Percentiles rank a stretch among this genome's conserved stretches.
Conservation (phyloP, 1,284 basidiomycete genomes). For the Trichosporon ovoides region DNA sequence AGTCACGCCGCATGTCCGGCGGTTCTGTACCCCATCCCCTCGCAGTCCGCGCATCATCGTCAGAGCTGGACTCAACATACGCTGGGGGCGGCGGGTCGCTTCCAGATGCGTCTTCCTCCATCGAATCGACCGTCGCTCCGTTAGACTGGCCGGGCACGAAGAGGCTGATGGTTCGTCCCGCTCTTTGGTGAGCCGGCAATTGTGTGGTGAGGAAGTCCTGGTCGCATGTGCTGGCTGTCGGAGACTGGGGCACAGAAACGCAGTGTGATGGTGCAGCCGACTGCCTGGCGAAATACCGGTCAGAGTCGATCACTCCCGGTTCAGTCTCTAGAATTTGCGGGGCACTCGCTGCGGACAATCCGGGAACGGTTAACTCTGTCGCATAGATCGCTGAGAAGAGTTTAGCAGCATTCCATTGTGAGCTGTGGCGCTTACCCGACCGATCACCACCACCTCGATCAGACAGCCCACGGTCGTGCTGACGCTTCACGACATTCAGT, state of each 20-base stretch:
- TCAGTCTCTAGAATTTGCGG: too few relatives aligned
- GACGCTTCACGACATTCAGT: background rate
- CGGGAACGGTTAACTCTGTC: background rate
- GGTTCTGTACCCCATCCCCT: background rate
- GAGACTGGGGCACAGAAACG: background rate
- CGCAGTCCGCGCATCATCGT: too few relatives aligned
- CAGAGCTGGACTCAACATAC: background rate
- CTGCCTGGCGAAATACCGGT: too few relatives aligned
- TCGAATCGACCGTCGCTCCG: too few relatives aligned
- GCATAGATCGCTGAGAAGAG: background rate
- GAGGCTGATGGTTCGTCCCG: background rate
- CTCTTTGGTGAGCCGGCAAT: background rate
- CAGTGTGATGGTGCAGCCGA: background rate
- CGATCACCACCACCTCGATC: background rate
- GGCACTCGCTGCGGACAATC: too few relatives aligned
- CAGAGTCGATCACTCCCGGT: too few relatives aligned
- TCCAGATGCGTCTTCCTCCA: too few relatives aligned
- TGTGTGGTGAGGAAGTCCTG: background rate
- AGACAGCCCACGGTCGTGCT: background rate
- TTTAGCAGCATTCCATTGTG: background rate
- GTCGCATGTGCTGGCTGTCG: background rate
- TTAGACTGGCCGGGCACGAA: background rate
- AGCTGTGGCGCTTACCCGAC: background rate
- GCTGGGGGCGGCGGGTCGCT: background rate
- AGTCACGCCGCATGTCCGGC: slow-evolving; percentile 4